Evolutionary conservation across 148 eudicot species (phyloP), one percentile per base, ranked within the genome.

Genomic region (Chenopodium formosanum): DNA sequence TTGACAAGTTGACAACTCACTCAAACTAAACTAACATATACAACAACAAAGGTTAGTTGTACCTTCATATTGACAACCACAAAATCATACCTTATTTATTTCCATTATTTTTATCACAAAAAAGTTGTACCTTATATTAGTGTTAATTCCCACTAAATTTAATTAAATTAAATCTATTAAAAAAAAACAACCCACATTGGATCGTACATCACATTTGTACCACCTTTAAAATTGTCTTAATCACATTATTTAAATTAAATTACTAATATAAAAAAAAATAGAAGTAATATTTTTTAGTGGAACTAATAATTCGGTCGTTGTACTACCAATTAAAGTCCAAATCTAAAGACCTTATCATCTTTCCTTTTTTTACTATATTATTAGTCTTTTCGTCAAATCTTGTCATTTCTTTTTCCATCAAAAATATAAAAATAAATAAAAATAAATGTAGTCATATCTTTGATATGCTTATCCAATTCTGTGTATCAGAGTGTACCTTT

Each of bases 401-500:
- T 20, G 75, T 72, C 75, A 20, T 46, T 20, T 72, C 29, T 46
- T 37, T 14, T 14, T 40, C 44, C 6, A 40, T 5, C 7, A 40
- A 40, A 40, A 40, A 40, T 40, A 4, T 40, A 40, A 40, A 40
- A 6, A 6, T 40, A 40, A 40, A 40, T 6, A 40, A 40, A 40
- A 5, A 40, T 37, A 40, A 40, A 40, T 6, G 7, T 6, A 40
- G 44, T 40, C 44, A 40, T 40, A 40, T 40, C 44, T 40, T 40
- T 40, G 7, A 17, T 27, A 10, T 13, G 40, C 40, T 68, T 29
- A 68, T 31, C 46, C 23, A 4, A 37, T 72, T 72, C 27, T 20
- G 75, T 72, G 56, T n/a, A 34, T 20, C 52, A 44, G 29, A 72
- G 75, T 46, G 53, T 72, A 72, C 53, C 29, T 72, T 72, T 11